Percentiles rank a stretch among this genome's conserved stretches.
Evolutionary conservation across 331 rosid species (phyloP).

Genomic region (Cydonia oblonga): DNA sequence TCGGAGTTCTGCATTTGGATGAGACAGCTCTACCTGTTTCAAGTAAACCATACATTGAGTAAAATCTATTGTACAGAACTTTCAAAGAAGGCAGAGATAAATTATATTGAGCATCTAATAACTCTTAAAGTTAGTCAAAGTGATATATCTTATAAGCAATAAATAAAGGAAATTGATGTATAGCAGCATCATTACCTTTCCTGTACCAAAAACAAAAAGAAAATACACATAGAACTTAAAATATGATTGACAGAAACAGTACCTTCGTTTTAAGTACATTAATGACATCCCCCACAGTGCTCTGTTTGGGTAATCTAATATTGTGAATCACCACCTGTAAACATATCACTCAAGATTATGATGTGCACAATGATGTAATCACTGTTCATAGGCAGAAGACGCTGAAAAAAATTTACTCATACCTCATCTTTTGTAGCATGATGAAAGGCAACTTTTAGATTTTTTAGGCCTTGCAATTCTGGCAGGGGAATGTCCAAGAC

Average conservation of each 20-base stretch:
- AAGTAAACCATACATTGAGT: too few species aligned
- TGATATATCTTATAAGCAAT: too few species aligned
- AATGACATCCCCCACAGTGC: constrained; percentile 35
- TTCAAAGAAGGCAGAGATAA: too few species aligned
- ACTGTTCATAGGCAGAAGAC: neutral
- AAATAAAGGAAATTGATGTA: too few species aligned
- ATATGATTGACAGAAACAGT: constrained; percentile 1
- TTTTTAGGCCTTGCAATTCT: constrained; percentile 71
- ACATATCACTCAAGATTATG: constrained; percentile 7
- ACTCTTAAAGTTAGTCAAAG: too few species aligned
- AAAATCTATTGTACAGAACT: too few species aligned
- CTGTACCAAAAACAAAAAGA: neutral
- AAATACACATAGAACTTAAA: neutral
- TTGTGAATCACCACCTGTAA: constrained; percentile 72
- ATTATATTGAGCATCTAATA: too few species aligned
- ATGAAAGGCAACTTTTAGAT: constrained; percentile 83
- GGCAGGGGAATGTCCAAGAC: constrained; percentile 94
- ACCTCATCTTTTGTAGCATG: constrained; percentile 89
- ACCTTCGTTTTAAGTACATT: constrained; percentile 74
- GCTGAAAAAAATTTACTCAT: neutral
- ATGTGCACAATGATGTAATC: neutral
- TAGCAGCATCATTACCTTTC: too few species aligned
- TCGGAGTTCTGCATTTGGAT: constrained; percentile 67
- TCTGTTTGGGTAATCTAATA: constrained; percentile 58
- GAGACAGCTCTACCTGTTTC: too few species aligned